Base-by-base conservation (phyloP, 495 filamentous ascomycete genomes). In the Tirmania nivea region DNA sequence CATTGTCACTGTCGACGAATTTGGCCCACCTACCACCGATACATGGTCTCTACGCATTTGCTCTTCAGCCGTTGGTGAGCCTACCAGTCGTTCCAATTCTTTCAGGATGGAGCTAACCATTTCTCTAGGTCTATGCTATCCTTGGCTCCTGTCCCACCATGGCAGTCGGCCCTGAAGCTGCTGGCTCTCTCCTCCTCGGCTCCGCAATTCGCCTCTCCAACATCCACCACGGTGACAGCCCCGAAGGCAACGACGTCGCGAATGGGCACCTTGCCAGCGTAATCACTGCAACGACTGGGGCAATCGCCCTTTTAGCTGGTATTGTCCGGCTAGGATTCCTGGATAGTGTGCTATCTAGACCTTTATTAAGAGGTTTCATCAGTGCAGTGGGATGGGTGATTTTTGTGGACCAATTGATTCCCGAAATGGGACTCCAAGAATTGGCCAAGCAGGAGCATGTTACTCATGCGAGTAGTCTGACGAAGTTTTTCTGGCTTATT, bases 321-420 rank as follows among this genome's bases (percentile, higher is more conserved):
- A 57, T 92, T 4, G 79, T 79, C 34, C 75, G 90, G 9, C 69
- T 99, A n/a, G 90, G 90, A 0, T 99, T 96, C 58, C 63, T 99
- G 56, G 90, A 99, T 63, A 92, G 83, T 63, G 88, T 99, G 45
- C 72, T 99, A 53, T 93, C 86, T 57, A 72, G 88, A 31, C 92
- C 90, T 0, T 94, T 99, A 57, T 68, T 96, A 34, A 72, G 90
- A 52, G 90, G 90, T 2, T 99, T 99, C 67, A 95, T 99, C 67
- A 88, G 81, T 50, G 89, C 92, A 35, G 86, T 99, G 64, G 90
- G 90, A 35, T 83, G 93, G 48, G 87, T 96, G 49, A 96, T 99
- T 63, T 74, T 92, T 48, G 84, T 95, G 34, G 90, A 96, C 65
- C 90, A 99, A 67, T 69, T 94, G 49, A 82, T 95, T 39, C 86